Base-by-base conservation (phyloP, 2,329 filamentous ascomycete species). In the Coniochaeta prunicola region DNA sequence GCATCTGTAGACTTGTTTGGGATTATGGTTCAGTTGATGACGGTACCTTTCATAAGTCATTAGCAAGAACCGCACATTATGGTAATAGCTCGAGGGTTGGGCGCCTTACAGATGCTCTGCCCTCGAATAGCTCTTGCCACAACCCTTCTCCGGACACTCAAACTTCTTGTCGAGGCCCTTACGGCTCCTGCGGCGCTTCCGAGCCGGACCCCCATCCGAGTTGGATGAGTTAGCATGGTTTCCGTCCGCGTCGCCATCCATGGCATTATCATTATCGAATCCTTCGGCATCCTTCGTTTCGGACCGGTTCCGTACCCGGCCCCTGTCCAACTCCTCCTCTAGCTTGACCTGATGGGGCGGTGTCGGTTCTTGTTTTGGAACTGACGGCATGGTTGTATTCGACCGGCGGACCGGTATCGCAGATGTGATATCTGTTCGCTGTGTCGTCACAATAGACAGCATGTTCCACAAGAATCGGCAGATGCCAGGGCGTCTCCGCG, bases 81-180 rank as follows among this genome's bases (percentile, higher is more conserved):
- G 21, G 7, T 6, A 50, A 24, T 40, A 6, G 4, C 28, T 33
- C 34, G 17, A 54, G 38, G 34, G 38, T 17, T 36, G 26, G 31
- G 33, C 55, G 74, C 78, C 81, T 80, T 84, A 97, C 77, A 99
- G 79, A 77, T 99, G 94, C 75, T 97, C 94, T 9, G 94, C 93
- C 70, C 94, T 85, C 28, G 93, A 97, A 72, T 99, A 99, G 70
- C 89, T 96, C 79, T 97, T 99, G 42, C 91, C 92, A 68, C 94
- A 99, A 40, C 89, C 91, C 64, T 90, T 87, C 60, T 91, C 85
- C 5, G 89, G 87, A 70, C 94, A 99, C 68, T 90, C 87, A 63
- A 92, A 93, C 68, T 87, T 86, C 75, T 92, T 92, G 71, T 92
- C 89, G 42, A 91, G 76, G 3, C 88, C 88, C 71, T 92, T 92